phyloP scores from a whole-genome alignment of 257 asterid genomes.

The Avicennia marina region DNA sequence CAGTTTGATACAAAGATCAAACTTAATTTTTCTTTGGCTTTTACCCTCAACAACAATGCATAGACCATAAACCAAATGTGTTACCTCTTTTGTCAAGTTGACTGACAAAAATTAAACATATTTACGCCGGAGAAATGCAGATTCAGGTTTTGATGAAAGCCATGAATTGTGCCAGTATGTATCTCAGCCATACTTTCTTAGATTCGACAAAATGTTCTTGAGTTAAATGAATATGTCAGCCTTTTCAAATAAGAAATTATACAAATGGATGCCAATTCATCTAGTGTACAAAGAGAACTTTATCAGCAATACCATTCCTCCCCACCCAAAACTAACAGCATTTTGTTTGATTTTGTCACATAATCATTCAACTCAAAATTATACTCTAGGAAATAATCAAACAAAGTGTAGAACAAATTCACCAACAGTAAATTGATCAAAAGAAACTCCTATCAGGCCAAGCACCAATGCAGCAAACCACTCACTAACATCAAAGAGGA shows the following conservation, averaged over 20 bases:
- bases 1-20: neutral
- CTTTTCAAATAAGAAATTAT: no score
- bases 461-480: conserved; percentile 12
- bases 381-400: neutral
- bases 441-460: neutral
- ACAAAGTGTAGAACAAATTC: neutral
- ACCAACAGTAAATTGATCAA: neutral
- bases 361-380: neutral
- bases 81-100: neutral
- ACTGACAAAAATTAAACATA: neutral
- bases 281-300: no score
- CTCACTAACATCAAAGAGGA: neutral
- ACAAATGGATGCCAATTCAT: no score
- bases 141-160: no score
- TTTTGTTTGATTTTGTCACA: neutral
- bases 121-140: no score
- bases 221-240: no score
- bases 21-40: no score
- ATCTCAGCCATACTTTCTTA: no score
- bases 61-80: neutral
- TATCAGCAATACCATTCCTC: no score
- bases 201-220: no score
- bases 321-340: neutral
- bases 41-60: no score
- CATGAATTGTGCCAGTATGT: no score